These are phyloP conservation scores for Chamaenerion angustifolium DNA, from an alignment of 345 rosid genomes.

Conservation along the genomic window DNA sequence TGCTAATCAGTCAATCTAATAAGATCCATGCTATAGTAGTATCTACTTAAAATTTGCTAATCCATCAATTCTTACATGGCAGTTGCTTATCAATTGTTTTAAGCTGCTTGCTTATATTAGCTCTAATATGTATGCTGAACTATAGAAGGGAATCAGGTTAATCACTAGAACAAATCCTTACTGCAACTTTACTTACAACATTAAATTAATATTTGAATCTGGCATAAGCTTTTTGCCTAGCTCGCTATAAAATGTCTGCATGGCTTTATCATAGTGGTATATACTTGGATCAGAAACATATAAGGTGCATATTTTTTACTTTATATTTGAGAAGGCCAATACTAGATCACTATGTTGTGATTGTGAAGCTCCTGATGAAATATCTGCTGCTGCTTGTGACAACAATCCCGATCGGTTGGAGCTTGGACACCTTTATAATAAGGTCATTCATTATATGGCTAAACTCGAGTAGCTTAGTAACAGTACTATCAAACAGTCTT, in stretches of 20 bases:
- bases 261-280: neutral
- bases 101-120: too few relatives aligned
- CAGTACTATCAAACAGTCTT: neutral
- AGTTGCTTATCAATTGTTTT: too few relatives aligned
- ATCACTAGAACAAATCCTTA: too few relatives aligned
- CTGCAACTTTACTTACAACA: too few relatives aligned
- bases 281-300: neutral
- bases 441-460: conserved; percentile 20
- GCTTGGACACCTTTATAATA: conserved; percentile 41
- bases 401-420: conserved; percentile 41
- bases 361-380: conserved; percentile 51
- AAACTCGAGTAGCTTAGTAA: neutral
- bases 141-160: too few relatives aligned
- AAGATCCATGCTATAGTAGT: too few relatives aligned
- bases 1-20: neutral
- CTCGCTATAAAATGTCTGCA: neutral
- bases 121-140: too few relatives aligned
- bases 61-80: too few relatives aligned
- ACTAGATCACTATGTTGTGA: conserved; percentile 1
- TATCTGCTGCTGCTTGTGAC: conserved; percentile 36
- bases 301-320: neutral
- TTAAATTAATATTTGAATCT: too few relatives aligned
- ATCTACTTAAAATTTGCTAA: too few relatives aligned
- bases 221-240: too few relatives aligned
- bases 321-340: neutral